Evolutionary conservation across 106 monocot species (phyloP).

Genomic region (Allium sativum): DNA sequence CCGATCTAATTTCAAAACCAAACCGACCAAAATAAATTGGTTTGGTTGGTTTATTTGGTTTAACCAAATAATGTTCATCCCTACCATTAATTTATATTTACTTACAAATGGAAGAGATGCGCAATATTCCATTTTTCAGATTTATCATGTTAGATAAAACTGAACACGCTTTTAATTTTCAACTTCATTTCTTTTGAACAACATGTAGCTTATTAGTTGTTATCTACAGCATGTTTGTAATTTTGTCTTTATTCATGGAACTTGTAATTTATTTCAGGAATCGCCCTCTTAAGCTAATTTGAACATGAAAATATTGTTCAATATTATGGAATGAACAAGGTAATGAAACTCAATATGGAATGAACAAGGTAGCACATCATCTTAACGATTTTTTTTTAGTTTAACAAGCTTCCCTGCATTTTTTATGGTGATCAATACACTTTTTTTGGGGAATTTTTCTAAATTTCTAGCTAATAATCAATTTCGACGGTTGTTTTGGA

Average conservation of each 20-base stretch:
- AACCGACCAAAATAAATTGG: no score
- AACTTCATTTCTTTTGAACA: background rate
- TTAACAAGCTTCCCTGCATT: no score
- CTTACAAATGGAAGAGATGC: slow-evolving; percentile 66
- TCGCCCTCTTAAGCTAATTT: slow-evolving; percentile 77
- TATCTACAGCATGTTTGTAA: background rate
- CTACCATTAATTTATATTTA: no score
- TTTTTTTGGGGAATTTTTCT: no score
- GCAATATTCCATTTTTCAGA: slow-evolving; percentile 64
- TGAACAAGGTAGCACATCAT: slow-evolving; percentile 55
- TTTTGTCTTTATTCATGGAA: background rate
- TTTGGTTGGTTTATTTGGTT: no score
- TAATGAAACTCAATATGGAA: no score
- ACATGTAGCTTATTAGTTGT: background rate
- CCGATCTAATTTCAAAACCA: no score
- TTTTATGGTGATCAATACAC: no score
- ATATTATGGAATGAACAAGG: slow-evolving; percentile 86
- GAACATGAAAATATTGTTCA: slow-evolving; percentile 91
- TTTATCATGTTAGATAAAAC: slow-evolving; percentile 55
- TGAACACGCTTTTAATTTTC: background rate
- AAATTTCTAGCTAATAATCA: no score
- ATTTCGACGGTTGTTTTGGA: no score
- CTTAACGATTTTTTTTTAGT: background rate
- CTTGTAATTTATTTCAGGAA: slow-evolving; percentile 42
- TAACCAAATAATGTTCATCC: no score